A percentile compares a stretch with the other conserved stretches of the same genome.
Conservation (phyloP, 2,329 filamentous ascomycete genomes). For the Amylocarpus encephaloides region DNA sequence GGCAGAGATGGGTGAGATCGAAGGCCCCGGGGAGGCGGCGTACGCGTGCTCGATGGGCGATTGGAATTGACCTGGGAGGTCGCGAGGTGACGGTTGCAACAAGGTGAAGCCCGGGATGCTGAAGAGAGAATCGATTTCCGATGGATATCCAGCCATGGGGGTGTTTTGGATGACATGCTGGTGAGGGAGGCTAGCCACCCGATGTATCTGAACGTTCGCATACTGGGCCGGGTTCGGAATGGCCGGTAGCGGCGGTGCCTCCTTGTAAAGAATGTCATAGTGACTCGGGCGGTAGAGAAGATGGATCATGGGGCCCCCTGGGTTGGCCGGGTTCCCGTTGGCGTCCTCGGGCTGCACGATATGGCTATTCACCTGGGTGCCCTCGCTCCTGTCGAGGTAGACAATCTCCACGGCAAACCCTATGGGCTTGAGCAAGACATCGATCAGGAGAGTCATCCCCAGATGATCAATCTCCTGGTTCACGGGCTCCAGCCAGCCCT, state of each 20-base stretch:
- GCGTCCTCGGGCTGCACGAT: conserved; percentile 36
- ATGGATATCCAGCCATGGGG: conserved; percentile 31
- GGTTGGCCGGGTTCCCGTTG: conserved; percentile 30
- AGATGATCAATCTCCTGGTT: conserved; percentile 85
- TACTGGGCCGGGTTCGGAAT: conserved; percentile 22
- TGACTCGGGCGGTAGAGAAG: conserved; percentile 69
- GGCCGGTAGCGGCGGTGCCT: conserved; percentile 26
- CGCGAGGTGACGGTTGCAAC: conserved; percentile 18
- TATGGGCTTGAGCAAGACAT: conserved; percentile 72
- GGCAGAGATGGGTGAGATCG: conserved; percentile 27
- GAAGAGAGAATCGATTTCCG: conserved; percentile 23
- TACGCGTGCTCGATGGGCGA: conserved; percentile 23
- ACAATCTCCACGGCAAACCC: conserved; percentile 79
- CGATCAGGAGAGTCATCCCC: conserved; percentile 70
- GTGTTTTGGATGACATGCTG: conserved; percentile 39
- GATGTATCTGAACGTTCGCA: conserved; percentile 46
- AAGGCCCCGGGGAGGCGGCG: conserved; percentile 23
- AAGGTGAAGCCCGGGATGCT: conserved; percentile 28
- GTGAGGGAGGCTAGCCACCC: conserved; percentile 42
- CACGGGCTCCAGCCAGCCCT: conserved; percentile 63
- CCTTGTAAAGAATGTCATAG: conserved; percentile 88
- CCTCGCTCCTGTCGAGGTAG: conserved; percentile 82
- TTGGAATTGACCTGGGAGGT: conserved; percentile 22
- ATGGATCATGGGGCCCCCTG: conserved; percentile 46
- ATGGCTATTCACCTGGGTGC: conserved; percentile 62